Evolutionary conservation across 257 asterid species (phyloP).

Genomic region (Catharanthus roseus): DNA sequence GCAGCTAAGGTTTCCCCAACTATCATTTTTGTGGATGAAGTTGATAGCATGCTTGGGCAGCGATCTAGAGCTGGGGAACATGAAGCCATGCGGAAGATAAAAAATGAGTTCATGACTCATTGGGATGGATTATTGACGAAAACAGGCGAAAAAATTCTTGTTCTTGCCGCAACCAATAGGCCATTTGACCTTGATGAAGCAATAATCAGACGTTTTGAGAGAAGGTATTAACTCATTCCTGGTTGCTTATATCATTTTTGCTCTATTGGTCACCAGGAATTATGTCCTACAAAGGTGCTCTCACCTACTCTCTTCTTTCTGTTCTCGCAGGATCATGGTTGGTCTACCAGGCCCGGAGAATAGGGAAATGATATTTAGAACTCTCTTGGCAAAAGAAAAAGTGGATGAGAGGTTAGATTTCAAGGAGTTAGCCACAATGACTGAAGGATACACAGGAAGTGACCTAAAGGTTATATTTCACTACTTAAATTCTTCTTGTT

Average conservation of each 20-base stretch:
- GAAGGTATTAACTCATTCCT: conserved; percentile 40
- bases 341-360: conserved; percentile 71
- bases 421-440: conserved; percentile 64
- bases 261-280: not conserved
- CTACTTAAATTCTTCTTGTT: not conserved
- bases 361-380: conserved; percentile 64
- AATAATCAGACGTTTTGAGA: conserved; percentile 78
- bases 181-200: conserved; percentile 96
- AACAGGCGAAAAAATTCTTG: conserved; percentile 73
- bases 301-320: not conserved
- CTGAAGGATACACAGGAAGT: conserved; percentile 87
- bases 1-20: conserved; percentile 90
- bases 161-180: conserved; percentile 87
- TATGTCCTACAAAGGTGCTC: not conserved
- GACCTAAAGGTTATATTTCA: conserved; percentile 63
- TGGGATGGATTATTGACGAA: conserved; percentile 83
- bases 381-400: conserved; percentile 65
- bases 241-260: not conserved
- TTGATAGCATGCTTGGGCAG: conserved; percentile 90
- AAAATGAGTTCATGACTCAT: conserved; percentile 86
- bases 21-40: conserved; percentile 88
- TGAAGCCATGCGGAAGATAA: conserved; percentile 85
- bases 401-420: conserved; percentile 52
- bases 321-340: conserved; percentile 58
- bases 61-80: conserved; percentile 76